Conservation (phyloP, 345 rosid genomes). For the Corchorus olitorius region DNA sequence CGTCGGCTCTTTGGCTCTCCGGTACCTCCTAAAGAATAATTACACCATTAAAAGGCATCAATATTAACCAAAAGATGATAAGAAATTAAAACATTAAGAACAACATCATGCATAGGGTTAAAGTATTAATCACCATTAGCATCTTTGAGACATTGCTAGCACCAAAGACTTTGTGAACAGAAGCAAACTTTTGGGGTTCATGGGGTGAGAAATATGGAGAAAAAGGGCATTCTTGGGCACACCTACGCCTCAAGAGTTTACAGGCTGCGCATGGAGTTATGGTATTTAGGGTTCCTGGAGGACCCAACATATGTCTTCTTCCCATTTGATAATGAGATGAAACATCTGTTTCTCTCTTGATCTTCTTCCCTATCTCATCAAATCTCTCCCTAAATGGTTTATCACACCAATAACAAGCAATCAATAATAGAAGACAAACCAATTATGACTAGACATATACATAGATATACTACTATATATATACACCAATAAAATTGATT, state of each 20-base stretch:
- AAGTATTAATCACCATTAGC: conserved; percentile 58
- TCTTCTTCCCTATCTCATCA: conserved; percentile 85
- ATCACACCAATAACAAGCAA: background rate
- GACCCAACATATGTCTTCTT: conserved; percentile 80
- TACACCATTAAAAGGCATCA: conserved; percentile 12
- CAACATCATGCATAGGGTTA: background rate
- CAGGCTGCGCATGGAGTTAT: conserved; percentile 98
- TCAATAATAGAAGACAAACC: background rate
- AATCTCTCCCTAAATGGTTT: conserved; percentile 61
- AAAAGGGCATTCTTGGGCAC: conserved; percentile 97
- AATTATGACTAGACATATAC: background rate
- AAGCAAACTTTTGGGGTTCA: conserved; percentile 92
- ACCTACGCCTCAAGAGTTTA: conserved; percentile 85
- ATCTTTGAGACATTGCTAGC: conserved; percentile 98
- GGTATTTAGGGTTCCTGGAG: conserved; percentile 81
- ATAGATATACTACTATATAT: background rate
- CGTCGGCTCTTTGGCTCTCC: conserved; percentile 79
- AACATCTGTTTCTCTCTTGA: conserved; percentile 80
- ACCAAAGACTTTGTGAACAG: conserved; percentile 94
- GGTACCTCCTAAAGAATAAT: conserved; percentile 67
- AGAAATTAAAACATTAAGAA: background rate
- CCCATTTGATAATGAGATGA: conserved; percentile 47
- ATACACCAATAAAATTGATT: background rate
- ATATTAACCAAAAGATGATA: background rate
- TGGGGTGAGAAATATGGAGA: conserved; percentile 97